Base-by-base conservation (phyloP, 345 rosid genomes). In the Citrus inodora region DNA sequence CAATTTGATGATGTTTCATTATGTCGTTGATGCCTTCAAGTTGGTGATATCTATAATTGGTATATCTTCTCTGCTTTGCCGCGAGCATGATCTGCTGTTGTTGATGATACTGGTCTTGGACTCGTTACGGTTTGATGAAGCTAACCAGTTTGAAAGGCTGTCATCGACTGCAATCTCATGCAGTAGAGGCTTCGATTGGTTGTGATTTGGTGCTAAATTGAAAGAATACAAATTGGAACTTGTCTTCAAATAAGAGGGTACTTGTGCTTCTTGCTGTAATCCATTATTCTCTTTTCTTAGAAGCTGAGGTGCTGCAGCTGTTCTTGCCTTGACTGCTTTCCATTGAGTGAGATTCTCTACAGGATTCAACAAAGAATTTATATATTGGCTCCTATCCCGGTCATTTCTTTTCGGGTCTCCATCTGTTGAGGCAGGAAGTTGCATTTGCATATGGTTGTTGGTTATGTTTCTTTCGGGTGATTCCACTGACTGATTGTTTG, bases 111-210 rank as follows among this genome's bases (percentile, higher is more conserved):
- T 59, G 19, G 76, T 17, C 82, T 42, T 67, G 46, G 70, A 70
- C 38, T 72, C 71, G 27, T 73, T 63, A 69, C 71, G 14, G 2
- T 70, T 72, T 32, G 87, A 68, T 27, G 83, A 81, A 51, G 72
- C 82, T 76, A 94, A 59, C 98, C 98, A 92, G 69, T 85, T 91
- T 2, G 98, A 89, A 72, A 95, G 93, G 86, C 98, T 95, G 40
- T 87, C 82, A 75, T 95, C 88, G 71, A 93, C 98, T 53, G 89
- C 71, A 53, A 90, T 48, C 66, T 86, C 90, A 66, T 83, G 87
- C 28, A 82, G 80, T 22, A 82, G 71, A 3, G 88, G 82, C 83
- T 82, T 87, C 59, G 81, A 78, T 48, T 79, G 86, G 65, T 82
- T 79, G 76, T 61, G 66, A 0, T 60, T 76, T 62, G 80, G 73